Conservation (phyloP, 129 eudicot species). For the Daucus carota region DNA sequence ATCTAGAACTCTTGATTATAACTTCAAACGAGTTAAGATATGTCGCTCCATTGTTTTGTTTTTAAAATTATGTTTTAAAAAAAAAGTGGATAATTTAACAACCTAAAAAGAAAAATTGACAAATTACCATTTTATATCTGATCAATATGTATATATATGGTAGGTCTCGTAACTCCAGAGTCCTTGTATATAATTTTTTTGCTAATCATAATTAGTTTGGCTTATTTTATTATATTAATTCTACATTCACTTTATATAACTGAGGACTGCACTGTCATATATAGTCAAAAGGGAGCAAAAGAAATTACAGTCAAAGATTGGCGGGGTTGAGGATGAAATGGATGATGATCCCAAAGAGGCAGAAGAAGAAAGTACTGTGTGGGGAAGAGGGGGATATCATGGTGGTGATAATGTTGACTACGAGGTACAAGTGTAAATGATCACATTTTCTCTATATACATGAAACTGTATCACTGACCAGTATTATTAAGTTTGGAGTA, state of each 20-base stretch:
- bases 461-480: not conserved
- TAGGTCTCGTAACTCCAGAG: not conserved
- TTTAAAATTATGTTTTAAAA: not conserved
- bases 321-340: slow-evolving; percentile 63
- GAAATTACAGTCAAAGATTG: slow-evolving; percentile 47
- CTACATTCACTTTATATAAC: not conserved
- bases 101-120: not conserved
- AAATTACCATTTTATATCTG: not conserved
- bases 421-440: slow-evolving; percentile 25
- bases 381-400: slow-evolving; percentile 56
- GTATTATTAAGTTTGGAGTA: not conserved
- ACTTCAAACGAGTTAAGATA: not conserved
- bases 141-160: not conserved
- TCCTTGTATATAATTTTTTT: not conserved
- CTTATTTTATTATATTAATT: not conserved
- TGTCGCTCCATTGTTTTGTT: not conserved
- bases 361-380: slow-evolving; percentile 36
- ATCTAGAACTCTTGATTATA: not conserved
- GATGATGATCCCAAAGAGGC: slow-evolving; percentile 69
- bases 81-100: not conserved
- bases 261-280: slow-evolving; percentile 9
- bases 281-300: slow-evolving; percentile 59
- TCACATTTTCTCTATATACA: not conserved
- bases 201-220: not conserved
- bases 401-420: slow-evolving; percentile 29